phyloP scores from a whole-genome alignment of 2,329 filamentous ascomycete genomes.

The Penicillium sp. region DNA sequence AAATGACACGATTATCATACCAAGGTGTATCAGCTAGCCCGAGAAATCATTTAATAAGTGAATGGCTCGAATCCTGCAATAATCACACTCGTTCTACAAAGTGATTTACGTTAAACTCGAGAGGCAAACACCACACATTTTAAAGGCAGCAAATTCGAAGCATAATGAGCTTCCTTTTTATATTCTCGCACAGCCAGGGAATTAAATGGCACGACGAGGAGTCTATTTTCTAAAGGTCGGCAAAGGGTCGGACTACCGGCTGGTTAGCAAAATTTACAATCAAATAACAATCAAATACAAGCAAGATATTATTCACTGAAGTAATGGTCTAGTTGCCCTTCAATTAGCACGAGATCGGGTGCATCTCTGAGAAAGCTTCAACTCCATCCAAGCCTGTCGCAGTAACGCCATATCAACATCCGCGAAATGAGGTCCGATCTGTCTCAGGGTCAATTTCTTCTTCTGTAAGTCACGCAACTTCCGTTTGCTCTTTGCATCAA shows the following conservation, averaged over 20 bases:
- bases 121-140: too few relatives aligned
- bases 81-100: too few relatives aligned
- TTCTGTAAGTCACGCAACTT: background rate
- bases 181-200: background rate
- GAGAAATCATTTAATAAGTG: too few relatives aligned
- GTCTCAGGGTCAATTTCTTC: too few relatives aligned
- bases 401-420: slow-evolving; percentile 8
- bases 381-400: slow-evolving; percentile 12
- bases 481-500: background rate
- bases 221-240: background rate
- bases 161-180: too few relatives aligned
- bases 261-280: background rate
- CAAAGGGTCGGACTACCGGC: background rate
- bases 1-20: background rate
- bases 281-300: background rate
- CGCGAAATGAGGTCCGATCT: slow-evolving; percentile 10
- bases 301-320: background rate
- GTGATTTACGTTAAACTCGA: too few relatives aligned
- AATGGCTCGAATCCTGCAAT: too few relatives aligned
- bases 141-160: too few relatives aligned
- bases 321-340: background rate
- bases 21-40: too few relatives aligned
- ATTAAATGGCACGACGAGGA: background rate
- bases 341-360: slow-evolving; percentile 10
- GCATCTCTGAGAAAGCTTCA: slow-evolving; percentile 9